Evolutionary conservation across 2,329 filamentous ascomycete species (phyloP), one percentile per base, ranked within the genome.

Genomic region (Ophiostoma sp.): DNA sequence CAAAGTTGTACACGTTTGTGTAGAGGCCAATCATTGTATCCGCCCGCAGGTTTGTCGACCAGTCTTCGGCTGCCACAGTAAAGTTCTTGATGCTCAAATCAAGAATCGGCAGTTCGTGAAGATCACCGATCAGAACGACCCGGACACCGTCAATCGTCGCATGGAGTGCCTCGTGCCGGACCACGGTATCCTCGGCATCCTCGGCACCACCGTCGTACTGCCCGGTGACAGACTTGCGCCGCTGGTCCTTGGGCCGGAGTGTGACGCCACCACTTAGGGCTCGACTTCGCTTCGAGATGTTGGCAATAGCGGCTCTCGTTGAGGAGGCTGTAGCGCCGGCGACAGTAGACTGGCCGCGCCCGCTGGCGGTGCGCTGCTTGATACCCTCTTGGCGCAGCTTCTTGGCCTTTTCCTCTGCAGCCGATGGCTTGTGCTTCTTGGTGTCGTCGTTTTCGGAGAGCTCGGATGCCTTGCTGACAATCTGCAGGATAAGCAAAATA

Each of bases 1-100:
- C 96, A 83, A 99, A 99, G 82, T 99, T 99, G 86, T 97, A 99
- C 33, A 99, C 92, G 78, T 98, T 99, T 78, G 97, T 89, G 81
- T 97, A 97, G 76, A 95, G 94, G 75, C 98, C 94, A 66, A 99
- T 91, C n/a, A 90, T 92, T 0, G 94, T 93, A 79, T 98, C 94
- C 0, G 93, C 95, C 78, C 91, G 94, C 81, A 99, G 87, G 28
- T 91, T 92, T 5, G 91, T 91, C 0, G 95, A 95, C 96, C 96
- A 99, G 80, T 99, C 94, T 76, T 92, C 90, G 3, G 97, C 93
- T 63, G 92, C 90, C 2, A 95, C 88, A 5, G 90, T 92, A 79
- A 98, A 98, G 71, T 91, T 91, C 82, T 97, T 97, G 78, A 99
- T 90, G 76, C 93, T 97, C 82, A 97, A 90, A 80, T 99, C 97